Percentiles rank a stretch among this genome's conserved stretches.
phyloP scores from a whole-genome alignment of 306 rosid species.

The Calophaca sinica region DNA sequence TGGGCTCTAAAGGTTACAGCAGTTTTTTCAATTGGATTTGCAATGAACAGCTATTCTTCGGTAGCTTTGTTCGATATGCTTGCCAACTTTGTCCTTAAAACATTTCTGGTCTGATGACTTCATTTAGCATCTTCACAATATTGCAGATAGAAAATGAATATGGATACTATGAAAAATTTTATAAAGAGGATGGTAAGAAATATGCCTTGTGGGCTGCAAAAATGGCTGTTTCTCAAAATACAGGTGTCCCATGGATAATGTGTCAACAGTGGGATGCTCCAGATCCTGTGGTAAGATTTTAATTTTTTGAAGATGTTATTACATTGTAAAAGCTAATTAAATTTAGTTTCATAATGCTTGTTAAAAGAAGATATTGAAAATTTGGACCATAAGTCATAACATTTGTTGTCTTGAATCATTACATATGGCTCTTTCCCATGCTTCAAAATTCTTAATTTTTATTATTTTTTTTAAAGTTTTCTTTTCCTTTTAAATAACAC shows the following conservation, averaged over 20 bases:
- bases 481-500: not conserved
- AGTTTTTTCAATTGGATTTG: slow-evolving; percentile 6
- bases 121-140: slow-evolving; percentile 14
- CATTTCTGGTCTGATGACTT: slow-evolving; percentile 34
- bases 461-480: not conserved
- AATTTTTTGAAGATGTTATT: slow-evolving; percentile 26
- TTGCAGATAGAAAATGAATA: slow-evolving; percentile 93
- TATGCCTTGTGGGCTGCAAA: slow-evolving; percentile 93
- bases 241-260: slow-evolving; percentile 95
- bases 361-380: slow-evolving; percentile 21
- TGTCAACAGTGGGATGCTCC: slow-evolving; percentile 99
- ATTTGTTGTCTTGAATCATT: slow-evolving; percentile 2
- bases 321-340: slow-evolving; percentile 16
- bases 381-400: not conserved
- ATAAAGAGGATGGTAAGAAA: slow-evolving; percentile 84
- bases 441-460: slow-evolving; percentile 20
- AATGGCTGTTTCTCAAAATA: slow-evolving; percentile 91
- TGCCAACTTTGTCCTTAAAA: slow-evolving; percentile 28
- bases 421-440: not conserved
- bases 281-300: slow-evolving; percentile 77
- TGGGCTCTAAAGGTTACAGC: not conserved
- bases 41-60: slow-evolving; percentile 1
- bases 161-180: slow-evolving; percentile 75
- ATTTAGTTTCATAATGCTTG: slow-evolving; percentile 18
- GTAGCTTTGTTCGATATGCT: slow-evolving; percentile 26